phyloP scores from a whole-genome alignment of 257 asterid genomes.

The Eustoma russellianum region DNA sequence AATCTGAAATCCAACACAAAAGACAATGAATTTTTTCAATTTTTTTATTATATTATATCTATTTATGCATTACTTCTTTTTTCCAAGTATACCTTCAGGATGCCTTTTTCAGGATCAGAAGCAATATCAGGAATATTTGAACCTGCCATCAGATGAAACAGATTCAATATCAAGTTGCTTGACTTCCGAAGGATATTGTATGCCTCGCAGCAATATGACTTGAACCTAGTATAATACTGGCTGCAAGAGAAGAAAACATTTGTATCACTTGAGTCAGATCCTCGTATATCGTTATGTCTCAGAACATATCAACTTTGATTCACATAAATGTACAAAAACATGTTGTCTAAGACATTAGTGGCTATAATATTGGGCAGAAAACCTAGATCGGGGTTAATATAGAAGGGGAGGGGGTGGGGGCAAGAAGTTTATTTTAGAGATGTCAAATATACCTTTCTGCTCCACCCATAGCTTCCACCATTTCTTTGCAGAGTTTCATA shows the following conservation, averaged over 20 bases:
- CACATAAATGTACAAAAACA: no score
- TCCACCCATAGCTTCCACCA: constrained; percentile 99
- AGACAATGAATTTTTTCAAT: no score
- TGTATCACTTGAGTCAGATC: background rate
- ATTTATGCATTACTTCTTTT: no score
- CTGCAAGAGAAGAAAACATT: constrained; percentile 33
- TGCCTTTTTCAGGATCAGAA: constrained; percentile 98
- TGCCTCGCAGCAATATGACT: constrained; percentile 97
- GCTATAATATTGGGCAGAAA: no score
- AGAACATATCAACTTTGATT: no score
- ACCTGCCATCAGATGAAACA: constrained; percentile 93
- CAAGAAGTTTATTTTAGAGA: no score
- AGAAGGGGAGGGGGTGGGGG: no score
- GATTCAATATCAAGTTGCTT: constrained; percentile 79
- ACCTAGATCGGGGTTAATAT: no score
- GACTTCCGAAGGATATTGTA: constrained; percentile 97
- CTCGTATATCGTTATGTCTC: no score
- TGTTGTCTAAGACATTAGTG: no score
- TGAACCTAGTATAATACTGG: constrained; percentile 88
- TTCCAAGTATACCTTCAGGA: constrained; percentile 56
- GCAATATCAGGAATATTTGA: constrained; percentile 94
- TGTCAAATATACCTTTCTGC: constrained; percentile 64
- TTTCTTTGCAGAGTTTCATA: constrained; percentile 98
- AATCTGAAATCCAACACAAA: background rate
- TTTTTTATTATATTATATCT: no score